Conservation (phyloP, 2,329 filamentous ascomycete genomes). For the Trichoderma harzianum region DNA sequence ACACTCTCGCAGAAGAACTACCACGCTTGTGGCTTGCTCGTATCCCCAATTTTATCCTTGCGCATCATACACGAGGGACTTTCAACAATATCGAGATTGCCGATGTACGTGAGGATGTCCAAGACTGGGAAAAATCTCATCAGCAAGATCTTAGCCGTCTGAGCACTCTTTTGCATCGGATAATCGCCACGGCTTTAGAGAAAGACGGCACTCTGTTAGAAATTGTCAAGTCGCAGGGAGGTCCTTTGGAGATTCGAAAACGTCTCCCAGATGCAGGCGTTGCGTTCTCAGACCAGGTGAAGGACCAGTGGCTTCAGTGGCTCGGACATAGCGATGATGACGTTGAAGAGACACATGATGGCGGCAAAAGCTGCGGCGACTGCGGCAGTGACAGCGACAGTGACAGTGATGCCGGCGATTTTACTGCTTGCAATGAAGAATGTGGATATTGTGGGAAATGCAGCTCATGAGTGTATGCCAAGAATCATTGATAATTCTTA, state of each 20-base stretch:
- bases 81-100: slow-evolving; percentile 37
- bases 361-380: slow-evolving; percentile 15
- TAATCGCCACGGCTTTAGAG: slow-evolving; percentile 19
- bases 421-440: slow-evolving; percentile 27
- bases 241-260: slow-evolving; percentile 26
- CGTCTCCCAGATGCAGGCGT: slow-evolving; percentile 25
- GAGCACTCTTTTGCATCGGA: slow-evolving; percentile 23
- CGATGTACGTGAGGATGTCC: slow-evolving; percentile 31
- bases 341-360: not conserved
- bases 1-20: slow-evolving; percentile 36
- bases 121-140: slow-evolving; percentile 37
- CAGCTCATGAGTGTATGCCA: not conserved
- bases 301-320: slow-evolving; percentile 27
- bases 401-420: slow-evolving; percentile 22
- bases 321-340: slow-evolving; percentile 2
- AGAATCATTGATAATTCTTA: not conserved
- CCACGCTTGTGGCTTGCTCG: slow-evolving; percentile 43
- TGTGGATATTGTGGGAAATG: slow-evolving; percentile 31
- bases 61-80: slow-evolving; percentile 36
- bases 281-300: slow-evolving; percentile 25
- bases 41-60: slow-evolving; percentile 39
- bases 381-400: slow-evolving; percentile 21
- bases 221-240: slow-evolving; percentile 21
- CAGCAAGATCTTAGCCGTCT: slow-evolving; percentile 31
- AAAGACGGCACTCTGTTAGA: slow-evolving; percentile 24